A percentile compares a stretch with the other conserved stretches of the same genome.
phyloP scores from a whole-genome alignment of 163 green algal genomes.

The Volvox carteri region DNA sequence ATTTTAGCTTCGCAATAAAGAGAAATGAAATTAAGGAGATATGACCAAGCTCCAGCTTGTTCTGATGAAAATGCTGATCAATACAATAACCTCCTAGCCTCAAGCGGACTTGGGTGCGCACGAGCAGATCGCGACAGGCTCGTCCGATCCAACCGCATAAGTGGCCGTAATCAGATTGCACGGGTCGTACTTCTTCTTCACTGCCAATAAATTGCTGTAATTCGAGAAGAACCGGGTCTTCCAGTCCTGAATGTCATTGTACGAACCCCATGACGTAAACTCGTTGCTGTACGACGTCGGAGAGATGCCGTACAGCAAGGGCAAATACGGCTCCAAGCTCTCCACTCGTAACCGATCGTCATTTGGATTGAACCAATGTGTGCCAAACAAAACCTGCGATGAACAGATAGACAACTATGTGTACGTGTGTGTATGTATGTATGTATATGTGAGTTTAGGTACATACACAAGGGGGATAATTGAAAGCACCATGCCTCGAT shows the following conservation, averaged over 20 bases:
- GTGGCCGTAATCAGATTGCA: slow-evolving; percentile 29
- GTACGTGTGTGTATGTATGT: too few relatives aligned
- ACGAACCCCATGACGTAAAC: slow-evolving; percentile 15
- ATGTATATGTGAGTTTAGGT: too few relatives aligned
- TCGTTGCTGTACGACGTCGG: slow-evolving; percentile 16
- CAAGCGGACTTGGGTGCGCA: slow-evolving; percentile 13
- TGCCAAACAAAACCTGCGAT: background rate
- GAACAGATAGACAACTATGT: too few relatives aligned
- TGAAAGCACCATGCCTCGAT: too few relatives aligned
- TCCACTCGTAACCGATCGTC: background rate
- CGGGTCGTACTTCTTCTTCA: slow-evolving; percentile 43
- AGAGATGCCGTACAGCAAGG: background rate
- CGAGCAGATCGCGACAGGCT: background rate
- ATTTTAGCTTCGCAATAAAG: too few relatives aligned
- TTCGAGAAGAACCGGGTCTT: slow-evolving; percentile 33
- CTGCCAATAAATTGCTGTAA: background rate
- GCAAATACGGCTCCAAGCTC: background rate
- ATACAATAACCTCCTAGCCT: too few relatives aligned
- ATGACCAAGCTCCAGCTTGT: too few relatives aligned
- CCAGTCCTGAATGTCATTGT: slow-evolving; percentile 10
- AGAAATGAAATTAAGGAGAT: too few relatives aligned
- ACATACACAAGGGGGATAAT: too few relatives aligned
- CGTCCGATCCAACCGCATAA: slow-evolving; percentile 9
- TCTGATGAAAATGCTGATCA: too few relatives aligned
- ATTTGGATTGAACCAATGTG: background rate